phyloP scores from a whole-genome alignment of 352 stramenopile genomes.

The Pythium phragmiticola region DNA sequence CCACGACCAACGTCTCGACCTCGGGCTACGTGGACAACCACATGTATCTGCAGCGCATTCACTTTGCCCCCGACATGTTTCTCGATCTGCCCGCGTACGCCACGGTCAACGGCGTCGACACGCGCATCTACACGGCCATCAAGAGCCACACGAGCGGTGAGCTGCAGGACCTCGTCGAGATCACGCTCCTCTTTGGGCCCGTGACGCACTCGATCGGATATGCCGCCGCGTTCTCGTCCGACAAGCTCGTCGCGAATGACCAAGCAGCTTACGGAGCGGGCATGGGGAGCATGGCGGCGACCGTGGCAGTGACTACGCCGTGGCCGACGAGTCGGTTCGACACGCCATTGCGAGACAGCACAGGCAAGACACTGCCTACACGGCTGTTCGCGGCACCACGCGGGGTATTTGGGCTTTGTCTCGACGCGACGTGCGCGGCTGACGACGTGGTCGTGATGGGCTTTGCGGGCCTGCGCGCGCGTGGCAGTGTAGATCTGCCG shows the following conservation, averaged over 20 bases:
- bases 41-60: conserved; percentile 16
- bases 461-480: background rate
- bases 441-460: background rate
- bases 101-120: background rate
- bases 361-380: background rate
- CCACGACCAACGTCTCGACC: background rate
- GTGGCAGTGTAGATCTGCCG: background rate
- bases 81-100: conserved; percentile 10
- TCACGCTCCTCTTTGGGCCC: conserved; percentile 12
- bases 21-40: background rate
- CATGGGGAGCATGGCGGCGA: too few relatives aligned
- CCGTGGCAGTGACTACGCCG: background rate
- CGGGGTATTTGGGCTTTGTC: conserved; percentile 6
- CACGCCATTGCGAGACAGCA: background rate
- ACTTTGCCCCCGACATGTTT: conserved; percentile 4
- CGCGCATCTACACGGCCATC: background rate
- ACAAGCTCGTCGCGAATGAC: background rate
- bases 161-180: conserved; percentile 2
- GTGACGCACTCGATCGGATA: background rate
- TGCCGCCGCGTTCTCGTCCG: background rate
- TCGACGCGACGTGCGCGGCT: conserved; percentile 2
- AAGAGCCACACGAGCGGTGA: background rate
- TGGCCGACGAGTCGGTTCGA: background rate
- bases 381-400: background rate
- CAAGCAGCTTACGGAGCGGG: too few relatives aligned